A percentile compares a stretch with the other conserved stretches of the same genome.
phyloP scores from a whole-genome alignment of 176 grass and related monocot genomes.

The Aechmea fasciata region DNA sequence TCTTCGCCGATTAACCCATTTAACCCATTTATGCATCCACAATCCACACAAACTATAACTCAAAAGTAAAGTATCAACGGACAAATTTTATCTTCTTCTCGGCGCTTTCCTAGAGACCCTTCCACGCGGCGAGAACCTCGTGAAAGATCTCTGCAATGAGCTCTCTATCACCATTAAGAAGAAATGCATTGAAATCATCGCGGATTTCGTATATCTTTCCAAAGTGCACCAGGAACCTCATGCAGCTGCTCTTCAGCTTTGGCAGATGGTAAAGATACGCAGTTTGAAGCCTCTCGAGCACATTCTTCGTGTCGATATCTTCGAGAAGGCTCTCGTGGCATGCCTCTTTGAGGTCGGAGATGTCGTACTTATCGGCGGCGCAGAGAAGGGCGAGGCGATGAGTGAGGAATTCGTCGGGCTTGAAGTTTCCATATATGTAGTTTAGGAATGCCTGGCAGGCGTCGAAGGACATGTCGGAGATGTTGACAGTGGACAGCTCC shows the following conservation, averaged over 20 bases:
- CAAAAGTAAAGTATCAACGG: not conserved
- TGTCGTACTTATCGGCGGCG: slow-evolving; percentile 89
- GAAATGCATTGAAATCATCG: slow-evolving; percentile 59
- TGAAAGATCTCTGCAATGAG: slow-evolving; percentile 80
- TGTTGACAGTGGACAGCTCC: slow-evolving; percentile 63
- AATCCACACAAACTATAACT: slow-evolving; percentile 8
- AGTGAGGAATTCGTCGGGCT: slow-evolving; percentile 48
- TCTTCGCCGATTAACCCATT: slow-evolving; percentile 19
- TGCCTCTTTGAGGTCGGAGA: slow-evolving; percentile 68
- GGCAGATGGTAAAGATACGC: slow-evolving; percentile 51
- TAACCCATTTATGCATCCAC: slow-evolving; percentile 21
- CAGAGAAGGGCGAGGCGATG: slow-evolving; percentile 66
- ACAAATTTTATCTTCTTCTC: not conserved
- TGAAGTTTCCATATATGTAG: slow-evolving; percentile 75
- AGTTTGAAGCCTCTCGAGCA: slow-evolving; percentile 65
- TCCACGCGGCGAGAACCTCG: slow-evolving; percentile 73
- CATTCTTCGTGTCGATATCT: slow-evolving; percentile 65
- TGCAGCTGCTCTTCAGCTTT: slow-evolving; percentile 62
- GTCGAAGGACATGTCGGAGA: slow-evolving; percentile 75
- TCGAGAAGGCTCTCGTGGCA: slow-evolving; percentile 81
- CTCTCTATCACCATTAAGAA: slow-evolving; percentile 68
- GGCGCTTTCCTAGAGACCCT: slow-evolving; percentile 32
- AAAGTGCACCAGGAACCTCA: slow-evolving; percentile 81
- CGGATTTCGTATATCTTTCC: slow-evolving; percentile 89
- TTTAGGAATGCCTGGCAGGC: slow-evolving; percentile 73